These are phyloP conservation scores for Populus trichocarpa DNA, from an alignment of 441 rosid species.

Conservation along the genomic window DNA sequence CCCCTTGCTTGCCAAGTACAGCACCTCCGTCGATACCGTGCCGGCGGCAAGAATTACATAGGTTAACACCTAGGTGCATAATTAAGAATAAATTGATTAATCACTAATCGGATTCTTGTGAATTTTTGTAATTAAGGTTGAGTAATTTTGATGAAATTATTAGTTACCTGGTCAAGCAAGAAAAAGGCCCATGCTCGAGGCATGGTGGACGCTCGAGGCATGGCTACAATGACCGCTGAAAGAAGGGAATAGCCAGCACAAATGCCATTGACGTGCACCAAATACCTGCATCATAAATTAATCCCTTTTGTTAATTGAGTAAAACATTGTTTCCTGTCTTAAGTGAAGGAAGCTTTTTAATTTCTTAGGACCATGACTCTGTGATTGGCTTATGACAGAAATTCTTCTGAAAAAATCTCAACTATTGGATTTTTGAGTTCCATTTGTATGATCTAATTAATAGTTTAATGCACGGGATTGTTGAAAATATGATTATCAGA, in stretches of 20 bases:
- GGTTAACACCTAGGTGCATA: constrained; percentile 48
- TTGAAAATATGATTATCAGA: too few relatives aligned
- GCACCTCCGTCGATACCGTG: constrained; percentile 61
- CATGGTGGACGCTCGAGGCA: constrained; percentile 66
- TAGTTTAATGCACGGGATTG: not conserved
- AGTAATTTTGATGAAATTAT: not conserved
- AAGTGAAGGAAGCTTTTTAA: not conserved
- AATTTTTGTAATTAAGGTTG: not conserved
- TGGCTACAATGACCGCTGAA: constrained; percentile 69
- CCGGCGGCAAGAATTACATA: constrained; percentile 71
- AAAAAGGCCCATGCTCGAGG: constrained; percentile 85
- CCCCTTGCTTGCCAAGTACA: constrained; percentile 74
- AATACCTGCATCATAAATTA: constrained; percentile 40
- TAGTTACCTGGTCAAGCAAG: constrained; percentile 72
- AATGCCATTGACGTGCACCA: constrained; percentile 93
- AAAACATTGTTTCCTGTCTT: not conserved
- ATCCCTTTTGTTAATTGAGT: not conserved
- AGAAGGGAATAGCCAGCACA: constrained; percentile 94
- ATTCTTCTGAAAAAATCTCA: not conserved
- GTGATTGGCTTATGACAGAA: not conserved
- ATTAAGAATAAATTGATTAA: too few relatives aligned
- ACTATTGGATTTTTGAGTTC: not conserved
- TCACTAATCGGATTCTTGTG: not conserved
- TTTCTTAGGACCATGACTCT: not conserved
- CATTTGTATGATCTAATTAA: not conserved